Base-by-base conservation (phyloP, 805 yeast genomes). In the Candida fluviatilis region DNA sequence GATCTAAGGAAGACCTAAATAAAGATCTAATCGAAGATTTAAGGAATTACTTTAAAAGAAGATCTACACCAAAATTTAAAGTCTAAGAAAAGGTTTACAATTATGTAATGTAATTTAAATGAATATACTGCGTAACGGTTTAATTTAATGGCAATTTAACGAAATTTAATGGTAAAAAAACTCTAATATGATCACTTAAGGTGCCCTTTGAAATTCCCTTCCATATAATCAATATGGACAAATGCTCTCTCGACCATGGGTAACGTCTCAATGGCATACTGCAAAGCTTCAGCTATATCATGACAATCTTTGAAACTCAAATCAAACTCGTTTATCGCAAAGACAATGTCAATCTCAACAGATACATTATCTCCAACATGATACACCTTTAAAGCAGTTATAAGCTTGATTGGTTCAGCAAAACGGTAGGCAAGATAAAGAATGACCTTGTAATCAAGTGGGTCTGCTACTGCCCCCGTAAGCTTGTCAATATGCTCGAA, bases 241-340 rank as follows among this genome's bases (percentile, higher is more conserved):
- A 81, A 85, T 1, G 90, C 88, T 37, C 95, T 66, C 53, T 85
- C 91, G 2, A 85, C 89, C 56, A 69, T 75, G 0, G 91, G 89
- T 42, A 85, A 62, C 0, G 89, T 78, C 47, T 85, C 95, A 18
- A 85, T 68, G 1, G 93, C 84, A 51, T 84, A 85, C 58, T 85
- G 95, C 32, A 85, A 61, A 0, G 90, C 81, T 57, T 84, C 95
- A 3, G 87, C 95, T 25, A 85, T 67, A 54, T 85, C 95, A 56
- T 85, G 95, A 38, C 80, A 69, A 49, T 85, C 95, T 41, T 79
- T 73, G 51, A 84, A 62, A 2, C 68, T 55, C 46, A 80, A 58
- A 7, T 68, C 54, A 18, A 64, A 62, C 45, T 77, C 76, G 26
- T 58, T 60, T 5, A 52, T 46, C 12, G 58, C 62, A 37, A 78